phyloP scores from a whole-genome alignment of 1,284 basidiomycete species.

The Boletus smithii region DNA sequence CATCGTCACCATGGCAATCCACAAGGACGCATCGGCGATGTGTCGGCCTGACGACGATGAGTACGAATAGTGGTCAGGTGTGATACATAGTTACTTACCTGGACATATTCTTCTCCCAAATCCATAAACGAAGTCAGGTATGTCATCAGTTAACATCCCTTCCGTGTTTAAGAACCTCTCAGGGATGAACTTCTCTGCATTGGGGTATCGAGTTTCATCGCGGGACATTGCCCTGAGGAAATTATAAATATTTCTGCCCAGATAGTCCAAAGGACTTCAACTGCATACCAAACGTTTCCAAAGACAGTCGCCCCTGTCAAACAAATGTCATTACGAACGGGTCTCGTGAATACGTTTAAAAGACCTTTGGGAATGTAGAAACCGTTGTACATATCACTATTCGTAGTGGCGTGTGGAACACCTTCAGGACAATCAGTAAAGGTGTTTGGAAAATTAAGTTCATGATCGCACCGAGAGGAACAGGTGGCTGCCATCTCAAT shows the following conservation, averaged over 20 bases:
- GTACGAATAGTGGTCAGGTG: not conserved
- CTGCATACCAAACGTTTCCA: constrained; percentile 18
- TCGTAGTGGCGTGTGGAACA: constrained; percentile 14
- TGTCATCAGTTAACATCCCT: constrained; percentile 8
- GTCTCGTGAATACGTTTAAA: too few relatives aligned
- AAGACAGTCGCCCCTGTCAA: constrained; percentile 9
- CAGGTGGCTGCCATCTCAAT: constrained; percentile 25
- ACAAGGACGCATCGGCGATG: constrained; percentile 15
- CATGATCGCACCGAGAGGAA: constrained; percentile 28
- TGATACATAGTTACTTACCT: not conserved
- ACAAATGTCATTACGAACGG: too few relatives aligned
- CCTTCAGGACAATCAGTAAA: constrained; percentile 7
- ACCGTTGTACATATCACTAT: constrained; percentile 25
- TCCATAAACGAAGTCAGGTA: constrained; percentile 13
- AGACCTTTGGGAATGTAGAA: constrained; percentile 31
- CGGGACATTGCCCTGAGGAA: constrained; percentile 20
- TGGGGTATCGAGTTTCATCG: constrained; percentile 9
- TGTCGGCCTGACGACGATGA: constrained; percentile 6
- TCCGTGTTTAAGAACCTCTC: constrained; percentile 13
- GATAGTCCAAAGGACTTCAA: too few relatives aligned
- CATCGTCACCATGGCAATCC: constrained; percentile 14
- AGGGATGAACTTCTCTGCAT: constrained; percentile 17
- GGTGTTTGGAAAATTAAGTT: too few relatives aligned
- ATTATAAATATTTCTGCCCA: too few relatives aligned
- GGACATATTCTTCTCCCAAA: constrained; percentile 21